phyloP scores from a whole-genome alignment of 306 rosid species.

The Vachellia collinsii region DNA sequence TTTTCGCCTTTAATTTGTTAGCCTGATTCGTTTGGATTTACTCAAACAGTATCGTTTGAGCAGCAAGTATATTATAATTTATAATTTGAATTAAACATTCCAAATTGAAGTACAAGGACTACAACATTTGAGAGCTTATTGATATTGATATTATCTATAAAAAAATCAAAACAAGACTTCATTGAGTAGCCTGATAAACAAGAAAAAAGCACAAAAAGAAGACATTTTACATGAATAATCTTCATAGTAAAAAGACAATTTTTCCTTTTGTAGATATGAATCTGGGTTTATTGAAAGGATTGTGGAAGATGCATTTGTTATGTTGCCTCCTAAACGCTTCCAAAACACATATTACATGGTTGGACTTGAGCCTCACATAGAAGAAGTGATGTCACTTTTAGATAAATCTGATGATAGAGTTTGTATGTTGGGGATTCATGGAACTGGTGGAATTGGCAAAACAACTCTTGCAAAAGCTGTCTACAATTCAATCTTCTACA shows the following conservation, averaged over 20 bases:
- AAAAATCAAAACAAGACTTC: neutral
- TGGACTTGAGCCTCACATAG: neutral
- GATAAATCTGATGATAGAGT: neutral
- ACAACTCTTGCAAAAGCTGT: neutral
- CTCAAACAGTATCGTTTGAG: neutral
- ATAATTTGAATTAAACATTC: neutral
- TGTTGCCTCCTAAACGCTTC: neutral
- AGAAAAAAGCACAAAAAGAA: too few relatives aligned
- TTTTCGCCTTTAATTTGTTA: neutral
- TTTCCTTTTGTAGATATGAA: neutral
- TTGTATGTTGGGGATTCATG: slow-evolving; percentile 2
- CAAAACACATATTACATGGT: neutral
- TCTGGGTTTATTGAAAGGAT: neutral
- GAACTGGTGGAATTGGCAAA: neutral
- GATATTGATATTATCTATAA: neutral
- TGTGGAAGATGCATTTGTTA: neutral
- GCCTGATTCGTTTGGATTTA: neutral
- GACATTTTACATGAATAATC: neutral
- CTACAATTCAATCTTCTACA: neutral
- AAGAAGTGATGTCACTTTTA: neutral
- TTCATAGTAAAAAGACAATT: neutral
- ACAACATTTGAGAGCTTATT: neutral
- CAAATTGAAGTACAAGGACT: neutral
- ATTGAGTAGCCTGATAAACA: neutral
- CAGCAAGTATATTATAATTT: too few relatives aligned